Base-by-base conservation (phyloP, 148 eudicot genomes). In the Chenopodium berlandieri region DNA sequence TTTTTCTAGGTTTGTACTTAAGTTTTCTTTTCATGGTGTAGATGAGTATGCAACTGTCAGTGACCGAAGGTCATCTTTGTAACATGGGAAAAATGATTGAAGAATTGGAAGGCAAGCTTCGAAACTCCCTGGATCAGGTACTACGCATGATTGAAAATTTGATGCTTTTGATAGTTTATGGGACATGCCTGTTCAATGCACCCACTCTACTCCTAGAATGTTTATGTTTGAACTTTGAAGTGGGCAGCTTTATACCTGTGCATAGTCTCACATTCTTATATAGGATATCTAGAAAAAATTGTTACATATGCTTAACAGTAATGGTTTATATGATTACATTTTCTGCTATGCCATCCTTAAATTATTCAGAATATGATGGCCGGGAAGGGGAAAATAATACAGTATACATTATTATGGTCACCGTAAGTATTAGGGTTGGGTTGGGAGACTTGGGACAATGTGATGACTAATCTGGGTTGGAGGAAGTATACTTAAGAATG, bases 1-100 rank as follows among this genome's bases (percentile, higher is more conserved):
- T 46, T 64, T 47, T 7, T 40, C 40, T 27, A 31, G 9, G 44
- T 63, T 40, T 34, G 66, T 34, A 48, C 67, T 8, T 76, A 71
- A 32, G 37, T 9, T 62, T 80, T 19, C 48, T 32, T 54, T 46
- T 40, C 4, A 17, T 19, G 50, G 56, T 25, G 30, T 85, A 96
- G 99, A 96, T 96, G 99, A 96, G 77, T 85, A 90, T 91, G 95
- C 88, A 96, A 75, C 92, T 94, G 79, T 85, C 93, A 16, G 90
- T 94, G 32, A 91, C 91, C 56, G 99, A 96, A 78, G 98, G 97
- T 78, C 99, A 96, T 83, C 91, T 96, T 48, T 92, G 95, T 83
- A 96, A 94, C 89, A 96, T 96, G 99, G 99, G 99, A 89, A 94
- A 79, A 86, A 96, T 96, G 99, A 94, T 96, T 30, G 99, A 96